Base-by-base conservation (phyloP, 805 yeast species). In the Priceomyces melissophilus region DNA sequence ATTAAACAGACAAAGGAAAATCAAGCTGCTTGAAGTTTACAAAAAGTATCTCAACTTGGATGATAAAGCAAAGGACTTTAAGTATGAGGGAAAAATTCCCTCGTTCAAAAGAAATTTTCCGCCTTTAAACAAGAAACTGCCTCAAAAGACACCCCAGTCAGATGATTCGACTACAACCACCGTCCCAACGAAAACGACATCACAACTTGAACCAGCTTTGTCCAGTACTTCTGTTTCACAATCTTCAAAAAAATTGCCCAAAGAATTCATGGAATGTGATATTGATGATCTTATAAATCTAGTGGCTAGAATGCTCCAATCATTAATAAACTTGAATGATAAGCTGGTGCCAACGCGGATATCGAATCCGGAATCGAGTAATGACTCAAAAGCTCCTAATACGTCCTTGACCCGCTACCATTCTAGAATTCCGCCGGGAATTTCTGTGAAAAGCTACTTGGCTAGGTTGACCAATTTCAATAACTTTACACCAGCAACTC, bases 401-500 rank as follows among this genome's bases (percentile, higher is more conserved):
- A 43, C 38, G 31, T 39, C 68, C 33, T 71, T 93, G 39, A 91
- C 99, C 1, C 69, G 98, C 48, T 91, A 91, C 60, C 99, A 91
- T 60, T 89, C 97, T 3, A 74, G 97, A 46, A 82, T 91, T 0
- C 96, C 97, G 3, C 98, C 99, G 0, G 77, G 76, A 12, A 91
- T 91, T 33, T 83, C 96, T 4, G 79, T 89, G 11, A 77, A 76
- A 48, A 86, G 85, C 40, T 91, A 91, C 54, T 62, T 90, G 33
- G 63, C 81, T 35, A 74, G 98, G 51, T 68, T 91, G 36, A 76
- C 91, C 6, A 84, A 86, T 52, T 91, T 86, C 61, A 89, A 96
- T 43, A 81, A 87, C 35, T 69, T 93, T 43, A 96, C 89, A 49
- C 85, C 85, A 46, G 85, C 95, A 3, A 85, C 91, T 2, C 67